Base-by-base conservation (phyloP, 176 grass and related monocot genomes). In the Rhynchospora breviuscula region DNA sequence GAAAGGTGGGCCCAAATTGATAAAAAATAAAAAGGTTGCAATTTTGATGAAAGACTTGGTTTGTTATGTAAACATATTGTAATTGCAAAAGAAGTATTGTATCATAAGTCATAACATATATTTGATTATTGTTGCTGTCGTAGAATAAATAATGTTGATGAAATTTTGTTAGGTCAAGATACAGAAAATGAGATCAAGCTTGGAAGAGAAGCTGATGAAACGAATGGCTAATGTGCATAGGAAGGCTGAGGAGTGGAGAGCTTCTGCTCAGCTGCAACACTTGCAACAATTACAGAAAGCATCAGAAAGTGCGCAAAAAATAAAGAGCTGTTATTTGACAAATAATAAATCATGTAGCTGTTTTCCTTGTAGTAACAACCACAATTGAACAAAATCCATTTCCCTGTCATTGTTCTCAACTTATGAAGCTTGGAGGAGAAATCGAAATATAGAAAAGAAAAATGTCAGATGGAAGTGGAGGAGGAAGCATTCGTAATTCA, bases 171-270 rank as follows among this genome's bases (percentile, higher is more conserved):
- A 86, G 85, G 85, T 86, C 23, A 86, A 81, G 60, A 86, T 86
- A 68, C 85, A 86, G 48, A 86, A 86, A 79, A 86, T 86, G 85
- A 86, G 85, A 81, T 79, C 85, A 44, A 81, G 48, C 59, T 80
- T 86, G 59, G 85, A 86, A 86, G 85, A 81, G 25, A 86, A 86
- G 63, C 46, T 86, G 61, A 86, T 86, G 85, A 86, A 86, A 86
- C 62, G 85, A 67, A 86, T 86, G 85, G 62, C 76, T 8, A 71
- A 57, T 21, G 85, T 86, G 76, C 75, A 86, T 67, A 81, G 85
- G 61, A 86, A 80, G 78, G 85, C 85, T 10, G 85, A 86, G 52
- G 85, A 71, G 66, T 86, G 63, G 85, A 61, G 85, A 81, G 59
- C 77, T 65, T 59, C 85, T 18, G 73, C 85, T 47, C 85, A 81